Evolutionary conservation across 805 yeast genomes (phyloP).

Genomic region (Kluyveromyces dobzhanskii): DNA sequence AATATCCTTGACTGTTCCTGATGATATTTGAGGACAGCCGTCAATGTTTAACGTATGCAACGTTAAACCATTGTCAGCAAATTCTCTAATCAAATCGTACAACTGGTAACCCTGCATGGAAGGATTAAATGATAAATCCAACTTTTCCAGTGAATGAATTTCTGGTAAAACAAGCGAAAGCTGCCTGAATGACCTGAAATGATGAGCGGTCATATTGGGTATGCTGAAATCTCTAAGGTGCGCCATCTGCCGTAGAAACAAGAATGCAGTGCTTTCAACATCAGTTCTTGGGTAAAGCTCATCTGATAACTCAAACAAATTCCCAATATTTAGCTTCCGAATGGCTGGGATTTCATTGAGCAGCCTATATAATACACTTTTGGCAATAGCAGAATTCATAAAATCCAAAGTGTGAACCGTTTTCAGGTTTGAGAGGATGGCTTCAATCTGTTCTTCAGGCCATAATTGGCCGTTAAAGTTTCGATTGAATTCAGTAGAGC

Average conservation of each 20-base stretch:
- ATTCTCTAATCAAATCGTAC: slow-evolving; percentile 18
- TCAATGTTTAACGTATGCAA: slow-evolving; percentile 18
- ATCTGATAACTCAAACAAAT: slow-evolving; percentile 4
- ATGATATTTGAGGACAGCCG: slow-evolving; percentile 24
- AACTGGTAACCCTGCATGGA: slow-evolving; percentile 25
- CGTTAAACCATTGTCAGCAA: slow-evolving; percentile 12
- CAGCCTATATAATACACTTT: slow-evolving; percentile 15
- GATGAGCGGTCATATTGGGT: slow-evolving; percentile 21
- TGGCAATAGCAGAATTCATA: slow-evolving; percentile 26
- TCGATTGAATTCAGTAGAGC: slow-evolving; percentile 7
- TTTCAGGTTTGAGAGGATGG: slow-evolving; percentile 5
- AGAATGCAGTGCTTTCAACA: slow-evolving; percentile 7
- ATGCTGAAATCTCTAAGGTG: slow-evolving; percentile 17
- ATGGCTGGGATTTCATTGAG: slow-evolving; percentile 10
- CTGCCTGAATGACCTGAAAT: slow-evolving; percentile 13
- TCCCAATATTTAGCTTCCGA: slow-evolving; percentile 21
- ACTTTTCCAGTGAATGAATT: slow-evolving; percentile 11
- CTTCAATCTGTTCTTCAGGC: neutral
- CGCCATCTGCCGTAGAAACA: slow-evolving; percentile 8
- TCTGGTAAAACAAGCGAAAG: slow-evolving; percentile 11
- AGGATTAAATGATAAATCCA: slow-evolving; percentile 27
- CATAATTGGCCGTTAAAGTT: slow-evolving; percentile 8
- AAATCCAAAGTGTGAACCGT: slow-evolving; percentile 17
- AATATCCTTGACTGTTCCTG: slow-evolving; percentile 20
- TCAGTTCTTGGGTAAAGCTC: neutral